Evolutionary conservation across 1,139 yeast genomes (phyloP).

Genomic region (Suhomyces ambrosiae): DNA sequence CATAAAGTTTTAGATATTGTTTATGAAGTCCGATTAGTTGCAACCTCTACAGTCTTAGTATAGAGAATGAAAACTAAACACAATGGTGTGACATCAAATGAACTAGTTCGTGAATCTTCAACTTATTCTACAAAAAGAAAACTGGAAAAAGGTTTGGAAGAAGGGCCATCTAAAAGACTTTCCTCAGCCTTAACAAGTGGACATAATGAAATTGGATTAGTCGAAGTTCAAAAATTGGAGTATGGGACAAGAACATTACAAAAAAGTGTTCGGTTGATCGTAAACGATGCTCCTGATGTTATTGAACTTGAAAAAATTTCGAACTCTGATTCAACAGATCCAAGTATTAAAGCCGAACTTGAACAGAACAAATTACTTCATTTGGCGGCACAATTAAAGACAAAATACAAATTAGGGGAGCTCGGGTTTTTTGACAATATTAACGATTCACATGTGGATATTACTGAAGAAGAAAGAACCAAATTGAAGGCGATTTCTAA

Average conservation of each 20-base stretch:
- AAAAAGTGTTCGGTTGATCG: slow-evolving; percentile 52
- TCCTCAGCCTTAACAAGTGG: background rate
- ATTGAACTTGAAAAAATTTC: slow-evolving; percentile 40
- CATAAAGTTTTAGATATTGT: background rate
- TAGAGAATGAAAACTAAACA: slow-evolving; percentile 8
- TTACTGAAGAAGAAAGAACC: slow-evolving; percentile 16
- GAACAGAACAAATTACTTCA: slow-evolving; percentile 55
- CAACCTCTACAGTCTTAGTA: background rate
- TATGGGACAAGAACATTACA: slow-evolving; percentile 49
- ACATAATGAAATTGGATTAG: slow-evolving; percentile 27
- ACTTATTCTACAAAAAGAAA: slow-evolving; percentile 5
- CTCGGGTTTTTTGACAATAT: slow-evolving; percentile 53
- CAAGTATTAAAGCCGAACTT: slow-evolving; percentile 49
- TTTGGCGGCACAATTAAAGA: slow-evolving; percentile 61
- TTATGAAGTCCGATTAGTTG: background rate
- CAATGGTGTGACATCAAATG: slow-evolving; percentile 13
- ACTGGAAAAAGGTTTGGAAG: background rate
- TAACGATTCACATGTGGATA: slow-evolving; percentile 24
- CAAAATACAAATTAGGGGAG: slow-evolving; percentile 50
- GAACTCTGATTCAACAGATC: slow-evolving; percentile 28
- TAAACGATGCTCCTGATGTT: slow-evolving; percentile 56
- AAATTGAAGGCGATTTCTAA: slow-evolving; percentile 9
- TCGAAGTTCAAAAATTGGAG: slow-evolving; percentile 45
- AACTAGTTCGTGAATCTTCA: background rate
- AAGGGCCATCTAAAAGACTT: slow-evolving; percentile 1